phyloP scores from a whole-genome alignment of 1,284 basidiomycete species.

The Sporisorium iseilematis-ciliati region DNA sequence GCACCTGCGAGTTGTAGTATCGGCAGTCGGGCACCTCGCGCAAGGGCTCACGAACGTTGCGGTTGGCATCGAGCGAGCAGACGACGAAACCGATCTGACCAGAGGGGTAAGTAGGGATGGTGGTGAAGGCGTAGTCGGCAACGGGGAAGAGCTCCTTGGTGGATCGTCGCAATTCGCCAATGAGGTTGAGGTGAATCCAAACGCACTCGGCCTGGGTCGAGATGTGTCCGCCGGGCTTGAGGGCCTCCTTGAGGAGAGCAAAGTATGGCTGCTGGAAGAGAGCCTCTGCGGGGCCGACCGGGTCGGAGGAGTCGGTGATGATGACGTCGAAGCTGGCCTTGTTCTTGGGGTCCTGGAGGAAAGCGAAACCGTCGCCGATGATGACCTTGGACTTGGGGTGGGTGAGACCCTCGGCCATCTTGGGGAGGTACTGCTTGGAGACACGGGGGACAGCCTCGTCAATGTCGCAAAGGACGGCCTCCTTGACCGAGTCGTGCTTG shows the following conservation, averaged over 20 bases:
- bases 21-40: slow-evolving; percentile 74
- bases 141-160: slow-evolving; percentile 84
- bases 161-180: slow-evolving; percentile 81
- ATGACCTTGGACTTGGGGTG: slow-evolving; percentile 88
- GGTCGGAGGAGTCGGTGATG: slow-evolving; percentile 97
- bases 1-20: slow-evolving; percentile 90
- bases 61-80: slow-evolving; percentile 78
- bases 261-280: slow-evolving; percentile 99
- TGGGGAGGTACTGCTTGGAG: slow-evolving; percentile 90
- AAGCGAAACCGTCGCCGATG: slow-evolving; percentile 97
- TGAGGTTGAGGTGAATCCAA: slow-evolving; percentile 93
- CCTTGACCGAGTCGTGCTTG: slow-evolving; percentile 90
- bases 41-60: slow-evolving; percentile 73
- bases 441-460: slow-evolving; percentile 98
- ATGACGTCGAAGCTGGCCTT: slow-evolving; percentile 89
- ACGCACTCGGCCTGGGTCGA: slow-evolving; percentile 96
- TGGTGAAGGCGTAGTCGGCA: slow-evolving; percentile 92
- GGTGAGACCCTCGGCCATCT: slow-evolving; percentile 88
- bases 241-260: slow-evolving; percentile 88
- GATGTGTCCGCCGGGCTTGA: slow-evolving; percentile 90
- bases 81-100: slow-evolving; percentile 97
- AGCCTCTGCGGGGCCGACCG: slow-evolving; percentile 92
- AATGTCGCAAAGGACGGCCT: slow-evolving; percentile 96
- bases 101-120: slow-evolving; percentile 96
- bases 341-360: slow-evolving; percentile 87